Conservation (phyloP, 75 land plant genomes). For the Pinus taeda region DNA sequence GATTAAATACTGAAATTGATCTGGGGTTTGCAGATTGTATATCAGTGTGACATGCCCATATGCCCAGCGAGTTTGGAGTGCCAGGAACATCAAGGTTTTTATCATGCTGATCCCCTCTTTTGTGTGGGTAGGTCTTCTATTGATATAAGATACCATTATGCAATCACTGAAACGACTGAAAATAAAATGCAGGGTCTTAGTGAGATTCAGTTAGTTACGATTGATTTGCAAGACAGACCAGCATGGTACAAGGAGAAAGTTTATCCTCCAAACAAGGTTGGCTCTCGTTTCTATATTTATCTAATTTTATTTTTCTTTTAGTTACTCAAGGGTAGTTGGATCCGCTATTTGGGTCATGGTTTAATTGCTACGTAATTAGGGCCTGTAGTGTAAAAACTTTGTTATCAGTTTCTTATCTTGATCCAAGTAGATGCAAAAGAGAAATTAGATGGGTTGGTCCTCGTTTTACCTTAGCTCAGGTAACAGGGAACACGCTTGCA, state of each 20-base stretch:
- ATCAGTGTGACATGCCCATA: conserved; percentile 24
- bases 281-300: background rate
- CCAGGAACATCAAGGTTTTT: conserved; percentile 34
- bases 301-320: background rate
- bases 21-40: conserved; percentile 11
- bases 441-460: background rate
- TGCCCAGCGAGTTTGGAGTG: conserved; percentile 36
- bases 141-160: background rate
- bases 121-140: background rate
- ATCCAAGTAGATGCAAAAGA: too few species aligned
- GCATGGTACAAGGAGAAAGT: conserved; percentile 35
- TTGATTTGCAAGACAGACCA: conserved; percentile 15
- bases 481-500: too few species aligned
- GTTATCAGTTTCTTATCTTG: too few species aligned
- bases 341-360: background rate
- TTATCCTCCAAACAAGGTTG: conserved; percentile 35
- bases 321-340: background rate
- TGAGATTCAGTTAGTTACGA: conserved; percentile 30
- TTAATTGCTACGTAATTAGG: background rate
- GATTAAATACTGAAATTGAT: too few species aligned
- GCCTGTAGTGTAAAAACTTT: too few species aligned
- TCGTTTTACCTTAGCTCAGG: background rate
- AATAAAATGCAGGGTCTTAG: conserved; percentile 26
- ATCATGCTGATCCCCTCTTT: background rate
- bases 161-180: background rate